Evolutionary conservation across 2,329 filamentous ascomycete species (phyloP).

Genomic region (Didymella lethalis): DNA sequence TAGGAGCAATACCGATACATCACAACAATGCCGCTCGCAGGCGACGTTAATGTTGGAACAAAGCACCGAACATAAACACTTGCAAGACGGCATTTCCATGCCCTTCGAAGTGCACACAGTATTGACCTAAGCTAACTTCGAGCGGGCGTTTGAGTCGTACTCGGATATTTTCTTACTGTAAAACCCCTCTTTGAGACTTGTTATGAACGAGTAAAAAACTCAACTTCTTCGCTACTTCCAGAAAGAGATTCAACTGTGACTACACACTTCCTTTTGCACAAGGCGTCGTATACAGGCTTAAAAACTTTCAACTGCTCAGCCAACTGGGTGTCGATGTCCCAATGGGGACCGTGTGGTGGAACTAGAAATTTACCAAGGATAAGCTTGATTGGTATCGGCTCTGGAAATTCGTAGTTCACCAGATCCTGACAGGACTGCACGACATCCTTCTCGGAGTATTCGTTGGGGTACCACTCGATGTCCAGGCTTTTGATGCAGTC

Average conservation of each 20-base stretch:
- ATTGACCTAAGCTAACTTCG: too few species aligned
- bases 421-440: slow-evolving; percentile 4
- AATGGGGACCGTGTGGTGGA: background rate
- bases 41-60: too few species aligned
- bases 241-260: slow-evolving; percentile 7
- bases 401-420: background rate
- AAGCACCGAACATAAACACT: too few species aligned
- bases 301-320: slow-evolving; percentile 5
- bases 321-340: background rate
- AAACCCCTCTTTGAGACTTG: too few species aligned
- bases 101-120: too few species aligned
- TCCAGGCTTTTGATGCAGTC: slow-evolving; percentile 9
- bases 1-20: too few species aligned
- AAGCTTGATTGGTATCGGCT: slow-evolving; percentile 8
- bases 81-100: too few species aligned
- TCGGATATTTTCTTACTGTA: too few species aligned
- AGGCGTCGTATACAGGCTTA: slow-evolving; percentile 9
- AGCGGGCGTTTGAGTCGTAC: too few species aligned
- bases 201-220: background rate
- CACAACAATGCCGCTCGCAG: too few species aligned
- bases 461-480: slow-evolving; percentile 18
- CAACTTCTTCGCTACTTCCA: background rate
- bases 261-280: background rate
- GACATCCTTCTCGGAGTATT: slow-evolving; percentile 15
- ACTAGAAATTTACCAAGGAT: slow-evolving; percentile 9